Conservation (phyloP, 1,284 basidiomycete genomes). For the Schizopora paradoxa region DNA sequence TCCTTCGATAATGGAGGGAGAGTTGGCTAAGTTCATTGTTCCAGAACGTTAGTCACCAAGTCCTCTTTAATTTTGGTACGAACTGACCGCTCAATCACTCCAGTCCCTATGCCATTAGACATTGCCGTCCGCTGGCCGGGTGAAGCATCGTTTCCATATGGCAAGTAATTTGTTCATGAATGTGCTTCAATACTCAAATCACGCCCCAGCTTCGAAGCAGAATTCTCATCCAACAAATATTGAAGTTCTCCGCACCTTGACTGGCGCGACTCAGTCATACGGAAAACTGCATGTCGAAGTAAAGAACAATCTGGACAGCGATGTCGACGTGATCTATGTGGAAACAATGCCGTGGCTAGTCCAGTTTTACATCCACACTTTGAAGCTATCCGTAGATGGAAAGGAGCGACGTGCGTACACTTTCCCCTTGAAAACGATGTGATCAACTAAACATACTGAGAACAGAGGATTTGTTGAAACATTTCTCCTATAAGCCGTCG, state of each 20-base stretch:
- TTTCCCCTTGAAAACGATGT: conserved; percentile 6
- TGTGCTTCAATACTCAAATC: conserved; percentile 25
- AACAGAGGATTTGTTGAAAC: conserved; percentile 52
- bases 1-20: conserved; percentile 31
- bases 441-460: conserved; percentile 14
- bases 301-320: conserved; percentile 51
- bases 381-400: conserved; percentile 41
- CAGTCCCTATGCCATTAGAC: conserved; percentile 42
- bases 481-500: conserved; percentile 64
- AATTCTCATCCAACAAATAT: conserved; percentile 40
- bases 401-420: conserved; percentile 38
- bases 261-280: conserved; percentile 71
- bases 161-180: conserved; percentile 35
- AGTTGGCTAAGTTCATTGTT: conserved; percentile 44
- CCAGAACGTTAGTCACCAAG: conserved; percentile 36
- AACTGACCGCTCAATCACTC: no score
- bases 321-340: conserved; percentile 66
- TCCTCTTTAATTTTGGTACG: conserved; percentile 16
- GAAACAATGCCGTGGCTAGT: conserved; percentile 95
- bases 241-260: conserved; percentile 66
- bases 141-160: conserved; percentile 48
- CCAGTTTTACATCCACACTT: conserved; percentile 82
- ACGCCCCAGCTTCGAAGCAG: conserved; percentile 23
- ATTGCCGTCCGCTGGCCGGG: conserved; percentile 51
- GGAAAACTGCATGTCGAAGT: conserved; percentile 71